Base-by-base conservation (phyloP, 768 basidiomycete species). In the Lactarius indigo region DNA sequence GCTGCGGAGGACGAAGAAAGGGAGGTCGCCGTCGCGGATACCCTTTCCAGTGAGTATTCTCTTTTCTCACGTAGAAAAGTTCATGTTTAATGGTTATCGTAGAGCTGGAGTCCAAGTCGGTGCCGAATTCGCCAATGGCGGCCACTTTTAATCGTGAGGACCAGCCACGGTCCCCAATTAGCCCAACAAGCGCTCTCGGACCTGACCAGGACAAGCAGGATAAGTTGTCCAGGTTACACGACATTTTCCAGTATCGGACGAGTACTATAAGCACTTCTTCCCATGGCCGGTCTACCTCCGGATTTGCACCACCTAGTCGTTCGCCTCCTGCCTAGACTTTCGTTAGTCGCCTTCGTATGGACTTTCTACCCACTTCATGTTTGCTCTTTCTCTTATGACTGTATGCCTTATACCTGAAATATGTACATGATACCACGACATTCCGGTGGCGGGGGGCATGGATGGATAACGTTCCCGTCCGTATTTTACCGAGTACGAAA, bases 1-100 rank as follows among this genome's bases (percentile, higher is more conserved):
- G 92, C 91, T n/a, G 88, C 89, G 12, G 91, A 94, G 72, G 93
- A 95, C 71, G 83, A 90, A 70, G 91, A 93, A 75, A 79, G 91
- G 71, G 84, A 87, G 60, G 87, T 85, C 35, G 91, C 87, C 9
- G 91, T 93, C n/a, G 85, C 90, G n/a, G 86, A 90, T 71, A 92
- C 91, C 1, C 75, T 94, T 50, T 89, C 89, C 5, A 91, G 92
- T 94, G 73, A 70, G 89, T 81, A 33, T 31, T 37, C 56, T 31
- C 10, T 59, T 28, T n/a, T 23, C 50, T 26, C 44, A n/a, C 12
- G 9, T 18, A 10, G 13, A 20, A 39, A 13, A 15, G 37, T 63
- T 31, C 41, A 57, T 30, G 17, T 20, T 33, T 64, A 56, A 59
- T 39, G 28, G n/a, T 26, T 9, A 1, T 30, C 18, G 23, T 41